Evolutionary conservation across 2,329 filamentous ascomycete species (phyloP).

Genomic region (Nigrograna mackinnonii): DNA sequence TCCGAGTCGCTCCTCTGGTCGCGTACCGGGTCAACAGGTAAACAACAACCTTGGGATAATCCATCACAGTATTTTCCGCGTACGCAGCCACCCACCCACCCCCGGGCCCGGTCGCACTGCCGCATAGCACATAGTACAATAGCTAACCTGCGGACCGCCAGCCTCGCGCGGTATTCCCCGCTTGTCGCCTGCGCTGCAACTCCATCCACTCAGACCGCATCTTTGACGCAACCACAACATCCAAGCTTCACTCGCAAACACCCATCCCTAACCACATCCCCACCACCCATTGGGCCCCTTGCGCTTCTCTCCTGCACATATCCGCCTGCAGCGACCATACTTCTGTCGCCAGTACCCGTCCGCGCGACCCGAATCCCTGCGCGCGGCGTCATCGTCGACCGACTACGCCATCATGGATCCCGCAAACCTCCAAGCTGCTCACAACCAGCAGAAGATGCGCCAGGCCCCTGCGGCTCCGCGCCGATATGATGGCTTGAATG

Average conservation of each 20-base stretch:
- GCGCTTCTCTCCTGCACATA: constrained; percentile 19
- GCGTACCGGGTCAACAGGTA: constrained; percentile 18
- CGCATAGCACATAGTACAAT: not conserved
- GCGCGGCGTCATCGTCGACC: constrained; percentile 35
- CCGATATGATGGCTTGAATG: constrained; percentile 55
- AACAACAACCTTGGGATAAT: constrained; percentile 14
- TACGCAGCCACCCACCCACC: not conserved
- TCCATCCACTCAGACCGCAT: constrained; percentile 34
- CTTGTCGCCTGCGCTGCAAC: constrained; percentile 23
- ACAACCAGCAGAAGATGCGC: constrained; percentile 43
- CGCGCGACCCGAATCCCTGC: constrained; percentile 24
- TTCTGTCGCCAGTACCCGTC: constrained; percentile 2
- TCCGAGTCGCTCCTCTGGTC: too few species aligned
- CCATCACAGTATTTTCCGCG: not conserved
- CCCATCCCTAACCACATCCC: constrained; percentile 19
- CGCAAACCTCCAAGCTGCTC: constrained; percentile 35
- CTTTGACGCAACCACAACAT: constrained; percentile 37
- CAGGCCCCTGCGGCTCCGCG: constrained; percentile 39
- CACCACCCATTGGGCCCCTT: constrained; percentile 30
- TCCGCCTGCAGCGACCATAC: constrained; percentile 15
- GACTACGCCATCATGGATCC: constrained; percentile 40
- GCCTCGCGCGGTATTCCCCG: constrained; percentile 17
- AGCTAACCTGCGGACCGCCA: not conserved
- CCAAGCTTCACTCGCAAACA: constrained; percentile 30
- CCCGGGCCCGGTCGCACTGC: not conserved